Base-by-base conservation (phyloP, 2,329 filamentous ascomycete genomes). In the Aspergillus viridinutans region DNA sequence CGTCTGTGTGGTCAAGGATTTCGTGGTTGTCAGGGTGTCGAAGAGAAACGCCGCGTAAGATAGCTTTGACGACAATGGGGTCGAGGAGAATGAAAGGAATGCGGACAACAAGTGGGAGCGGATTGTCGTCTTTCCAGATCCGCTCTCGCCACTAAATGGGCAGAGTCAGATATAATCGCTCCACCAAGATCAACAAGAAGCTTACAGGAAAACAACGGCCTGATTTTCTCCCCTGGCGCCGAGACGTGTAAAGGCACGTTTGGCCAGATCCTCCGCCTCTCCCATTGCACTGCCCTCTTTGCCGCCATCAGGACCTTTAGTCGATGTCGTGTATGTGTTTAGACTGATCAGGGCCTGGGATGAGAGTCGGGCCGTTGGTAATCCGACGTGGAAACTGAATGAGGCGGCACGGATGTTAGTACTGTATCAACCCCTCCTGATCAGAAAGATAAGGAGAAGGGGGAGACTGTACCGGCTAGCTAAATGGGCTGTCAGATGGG, bases 1-100 rank as follows among this genome's bases (percentile, higher is more conserved):
- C 1, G 91, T 96, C 1, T 92, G 92, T 0, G 93, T 97, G 1
- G 93, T 97, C 35, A 92, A 87, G 1, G 93, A 96, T 78, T 99
- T 99, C 26, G 94, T 99, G 1, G 94, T 97, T 4, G 94, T 99
- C 58, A 99, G 83, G 2, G 91, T 90, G 71, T 99, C 94, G 72
- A 99, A 99, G 58, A 97, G 85, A 72, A 97, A 99, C 47, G 93
- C 89, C 23, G 93, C 93, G 51, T 95, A 88, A 2, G 93, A 97
- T 21, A 97, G 82, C 75, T 97, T 99, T 64, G 88, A 90, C 1
- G 93, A 97, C 3, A 99, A 80, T 0, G 94, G 94, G 12, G 94
- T 97, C 0, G 91, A 92, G 2, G 92, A 94, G 73, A 92, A 96
- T 67, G 88, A 88, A 29, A 99, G 84, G 53, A 99, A 82, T 1